phyloP scores from a whole-genome alignment of 345 rosid genomes.

The Pistacia integerrima region DNA sequence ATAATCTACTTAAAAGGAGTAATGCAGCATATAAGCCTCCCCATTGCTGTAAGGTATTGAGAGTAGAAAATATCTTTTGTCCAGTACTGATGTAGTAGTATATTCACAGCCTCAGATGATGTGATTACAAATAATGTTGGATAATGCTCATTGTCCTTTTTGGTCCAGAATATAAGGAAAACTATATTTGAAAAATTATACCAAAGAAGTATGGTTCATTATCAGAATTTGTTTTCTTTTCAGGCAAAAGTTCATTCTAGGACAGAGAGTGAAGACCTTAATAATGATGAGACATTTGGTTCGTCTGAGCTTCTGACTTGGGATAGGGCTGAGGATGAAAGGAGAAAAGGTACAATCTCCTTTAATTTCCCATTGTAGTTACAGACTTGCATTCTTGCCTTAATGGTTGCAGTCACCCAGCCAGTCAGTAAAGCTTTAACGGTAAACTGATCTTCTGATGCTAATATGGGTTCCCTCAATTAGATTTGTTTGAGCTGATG shows the following conservation, averaged over 20 bases:
- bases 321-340: constrained; percentile 29
- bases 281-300: constrained; percentile 23
- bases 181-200: not conserved
- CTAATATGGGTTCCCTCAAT: not conserved
- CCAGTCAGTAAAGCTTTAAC: not conserved
- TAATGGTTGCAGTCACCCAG: not conserved
- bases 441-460: not conserved
- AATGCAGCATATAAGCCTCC: constrained; percentile 35
- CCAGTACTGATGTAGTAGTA: not conserved
- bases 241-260: constrained; percentile 26
- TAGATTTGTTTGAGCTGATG: constrained; percentile 31
- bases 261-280: constrained; percentile 21
- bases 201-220: constrained; percentile 5
- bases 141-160: not conserved
- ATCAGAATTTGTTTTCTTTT: constrained; percentile 1
- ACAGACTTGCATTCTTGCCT: not conserved
- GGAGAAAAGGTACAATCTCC: constrained; percentile 27
- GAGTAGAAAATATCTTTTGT: not conserved
- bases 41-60: constrained; percentile 29
- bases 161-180: not conserved
- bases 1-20: constrained; percentile 28
- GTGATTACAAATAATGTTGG: not conserved
- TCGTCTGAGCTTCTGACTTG: constrained; percentile 13
- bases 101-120: not conserved
- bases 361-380: not conserved